Percentiles rank a stretch among this genome's conserved stretches.
phyloP scores from a whole-genome alignment of 176 grass and related monocot genomes.

The Oryza glumipatula region DNA sequence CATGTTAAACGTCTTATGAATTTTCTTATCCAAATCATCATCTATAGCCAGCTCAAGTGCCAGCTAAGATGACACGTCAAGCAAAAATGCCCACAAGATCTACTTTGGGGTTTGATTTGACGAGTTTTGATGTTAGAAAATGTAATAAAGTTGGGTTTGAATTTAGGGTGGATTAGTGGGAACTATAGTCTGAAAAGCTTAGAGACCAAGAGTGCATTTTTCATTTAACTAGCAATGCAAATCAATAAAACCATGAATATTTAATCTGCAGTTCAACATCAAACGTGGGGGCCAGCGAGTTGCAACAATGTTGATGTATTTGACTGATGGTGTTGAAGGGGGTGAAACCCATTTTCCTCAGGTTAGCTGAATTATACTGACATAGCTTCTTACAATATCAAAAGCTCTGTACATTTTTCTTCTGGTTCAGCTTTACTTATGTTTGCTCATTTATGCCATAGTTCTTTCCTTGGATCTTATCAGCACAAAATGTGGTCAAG shows the following conservation, averaged over 20 bases:
- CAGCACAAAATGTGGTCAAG: not conserved
- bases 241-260: not conserved
- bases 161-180: not conserved
- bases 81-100: not conserved
- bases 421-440: not conserved
- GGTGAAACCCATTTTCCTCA: conserved; percentile 93
- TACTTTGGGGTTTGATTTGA: not conserved
- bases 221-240: not conserved
- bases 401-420: not conserved
- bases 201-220: not conserved
- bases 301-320: conserved; percentile 98
- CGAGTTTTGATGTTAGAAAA: not conserved
- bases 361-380: conserved; percentile 44
- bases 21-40: not conserved
- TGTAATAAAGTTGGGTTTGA: not conserved
- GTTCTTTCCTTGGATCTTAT: not conserved
- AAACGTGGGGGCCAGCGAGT: conserved; percentile 86
- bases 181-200: not conserved
- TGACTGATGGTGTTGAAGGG: conserved; percentile 92
- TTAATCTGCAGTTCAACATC: conserved; percentile 71
- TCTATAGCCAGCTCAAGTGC: not conserved
- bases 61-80: not conserved
- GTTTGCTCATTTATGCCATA: not conserved
- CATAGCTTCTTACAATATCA: conserved; percentile 11
- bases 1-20: not conserved